A percentile compares a stretch with the other conserved stretches of the same genome.
These are phyloP conservation scores for Pleurostoma richardsiae DNA, from an alignment of 2,329 filamentous ascomycete species.

Conservation along the genomic window DNA sequence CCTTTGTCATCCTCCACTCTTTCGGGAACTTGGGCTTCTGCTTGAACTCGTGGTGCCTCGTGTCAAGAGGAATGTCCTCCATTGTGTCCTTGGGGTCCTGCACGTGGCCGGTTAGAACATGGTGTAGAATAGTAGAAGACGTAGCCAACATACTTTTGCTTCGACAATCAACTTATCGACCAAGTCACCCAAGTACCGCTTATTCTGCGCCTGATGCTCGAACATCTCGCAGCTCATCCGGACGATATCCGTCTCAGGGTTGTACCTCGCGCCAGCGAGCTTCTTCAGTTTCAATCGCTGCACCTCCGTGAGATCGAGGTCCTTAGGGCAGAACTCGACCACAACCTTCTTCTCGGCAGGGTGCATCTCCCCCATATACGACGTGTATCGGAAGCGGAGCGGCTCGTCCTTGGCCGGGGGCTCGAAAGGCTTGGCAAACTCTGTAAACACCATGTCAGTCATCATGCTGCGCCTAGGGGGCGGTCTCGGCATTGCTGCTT, in stretches of 20 bases:
- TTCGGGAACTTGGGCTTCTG: conserved; percentile 67
- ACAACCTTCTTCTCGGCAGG: conserved; percentile 92
- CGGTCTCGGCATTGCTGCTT: conserved; percentile 32
- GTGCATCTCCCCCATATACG: conserved; percentile 90
- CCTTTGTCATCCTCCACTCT: conserved; percentile 73
- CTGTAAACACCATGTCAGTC: conserved; percentile 45
- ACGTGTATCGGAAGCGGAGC: conserved; percentile 93
- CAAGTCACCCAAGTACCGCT: conserved; percentile 82
- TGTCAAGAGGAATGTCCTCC: conserved; percentile 83
- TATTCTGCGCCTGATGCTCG: conserved; percentile 89
- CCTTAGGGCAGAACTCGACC: conserved; percentile 74
- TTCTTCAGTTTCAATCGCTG: conserved; percentile 83
- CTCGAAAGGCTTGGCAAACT: conserved; percentile 76
- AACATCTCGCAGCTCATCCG: conserved; percentile 91
- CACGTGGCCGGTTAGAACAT: neutral
- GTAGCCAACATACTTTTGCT: conserved; percentile 53
- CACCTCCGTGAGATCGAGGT: conserved; percentile 62
- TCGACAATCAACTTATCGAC: conserved; percentile 68
- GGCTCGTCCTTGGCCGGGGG: conserved; percentile 63
- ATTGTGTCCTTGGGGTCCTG: conserved; percentile 75
- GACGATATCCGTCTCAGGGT: conserved; percentile 74
- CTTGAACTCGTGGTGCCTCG: conserved; percentile 74
- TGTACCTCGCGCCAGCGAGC: conserved; percentile 79
- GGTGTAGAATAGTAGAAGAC: neutral
- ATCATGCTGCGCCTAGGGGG: neutral